Evolutionary conservation across 805 yeast species (phyloP).

Genomic region (Metschnikowia lunata): DNA sequence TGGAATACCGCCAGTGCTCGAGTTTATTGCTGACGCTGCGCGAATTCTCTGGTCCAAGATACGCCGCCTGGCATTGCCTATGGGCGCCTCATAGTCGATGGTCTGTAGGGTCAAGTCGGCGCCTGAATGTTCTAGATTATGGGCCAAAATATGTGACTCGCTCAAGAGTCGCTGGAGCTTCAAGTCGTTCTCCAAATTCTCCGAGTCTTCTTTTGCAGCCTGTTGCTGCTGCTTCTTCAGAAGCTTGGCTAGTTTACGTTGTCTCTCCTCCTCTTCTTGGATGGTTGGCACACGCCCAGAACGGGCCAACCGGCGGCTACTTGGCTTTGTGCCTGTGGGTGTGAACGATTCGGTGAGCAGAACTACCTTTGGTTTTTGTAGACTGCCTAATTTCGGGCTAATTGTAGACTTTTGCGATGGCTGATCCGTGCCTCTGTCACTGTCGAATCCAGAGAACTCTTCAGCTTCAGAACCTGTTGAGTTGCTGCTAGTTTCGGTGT

Average conservation of each 20-base stretch:
- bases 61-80: slow-evolving; percentile 66
- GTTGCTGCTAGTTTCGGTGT: slow-evolving; percentile 3
- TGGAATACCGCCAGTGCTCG: slow-evolving; percentile 43
- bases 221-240: slow-evolving; percentile 34
- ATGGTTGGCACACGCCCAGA: slow-evolving; percentile 60
- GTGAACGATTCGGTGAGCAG: slow-evolving; percentile 38
- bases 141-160: slow-evolving; percentile 65
- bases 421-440: slow-evolving; percentile 5
- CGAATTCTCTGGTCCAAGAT: slow-evolving; percentile 58
- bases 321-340: slow-evolving; percentile 30
- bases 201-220: slow-evolving; percentile 38
- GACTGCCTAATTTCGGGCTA: slow-evolving; percentile 1
- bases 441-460: slow-evolving; percentile 16
- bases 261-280: slow-evolving; percentile 25
- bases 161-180: slow-evolving; percentile 63
- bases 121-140: slow-evolving; percentile 48
- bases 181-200: slow-evolving; percentile 64
- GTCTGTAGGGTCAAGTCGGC: slow-evolving; percentile 65
- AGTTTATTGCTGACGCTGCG: slow-evolving; percentile 35
- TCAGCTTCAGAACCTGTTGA: slow-evolving; percentile 3
- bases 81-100: slow-evolving; percentile 54
- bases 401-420: not conserved
- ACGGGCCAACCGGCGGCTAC: slow-evolving; percentile 49
- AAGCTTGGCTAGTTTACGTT: slow-evolving; percentile 21
- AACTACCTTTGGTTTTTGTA: slow-evolving; percentile 42